Conservation (phyloP, 495 filamentous ascomycete genomes). For the Hypoxylon perforatum region DNA sequence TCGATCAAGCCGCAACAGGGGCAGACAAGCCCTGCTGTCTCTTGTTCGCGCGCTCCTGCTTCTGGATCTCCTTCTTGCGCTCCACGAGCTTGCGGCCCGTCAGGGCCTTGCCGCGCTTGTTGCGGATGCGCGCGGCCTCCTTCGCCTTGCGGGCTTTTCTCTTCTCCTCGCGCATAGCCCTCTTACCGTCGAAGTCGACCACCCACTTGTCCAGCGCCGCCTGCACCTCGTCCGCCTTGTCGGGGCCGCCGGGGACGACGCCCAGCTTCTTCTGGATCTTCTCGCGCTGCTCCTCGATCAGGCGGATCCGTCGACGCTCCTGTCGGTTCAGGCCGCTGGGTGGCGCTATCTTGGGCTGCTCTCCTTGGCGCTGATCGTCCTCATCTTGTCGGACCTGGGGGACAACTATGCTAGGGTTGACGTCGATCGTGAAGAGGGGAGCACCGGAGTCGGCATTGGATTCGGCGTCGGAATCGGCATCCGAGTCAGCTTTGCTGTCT, state of each 20-base stretch:
- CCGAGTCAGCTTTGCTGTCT: not conserved
- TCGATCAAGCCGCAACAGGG: not conserved
- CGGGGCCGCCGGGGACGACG: slow-evolving; percentile 15
- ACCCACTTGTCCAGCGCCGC: slow-evolving; percentile 30
- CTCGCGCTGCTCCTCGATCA: slow-evolving; percentile 41
- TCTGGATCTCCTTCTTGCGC: slow-evolving; percentile 9
- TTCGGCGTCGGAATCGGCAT: slow-evolving; percentile 6
- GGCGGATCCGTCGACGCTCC: slow-evolving; percentile 38
- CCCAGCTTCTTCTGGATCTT: slow-evolving; percentile 32
- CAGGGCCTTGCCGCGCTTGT: slow-evolving; percentile 27
- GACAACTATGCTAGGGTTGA: slow-evolving; percentile 32
- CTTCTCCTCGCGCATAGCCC: slow-evolving; percentile 14
- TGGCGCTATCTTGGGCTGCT: too few species aligned
- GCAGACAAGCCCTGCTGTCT: slow-evolving; percentile 6
- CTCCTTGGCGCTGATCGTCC: not conserved
- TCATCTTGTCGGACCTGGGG: slow-evolving; percentile 3
- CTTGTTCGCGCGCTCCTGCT: slow-evolving; percentile 24
- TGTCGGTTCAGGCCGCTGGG: slow-evolving; percentile 32
- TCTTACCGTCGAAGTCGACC: slow-evolving; percentile 8
- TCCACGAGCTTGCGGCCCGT: slow-evolving; percentile 26
- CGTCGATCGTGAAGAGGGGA: slow-evolving; percentile 38
- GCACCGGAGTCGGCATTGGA: slow-evolving; percentile 9
- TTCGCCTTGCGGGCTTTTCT: slow-evolving; percentile 20
- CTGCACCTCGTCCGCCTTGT: slow-evolving; percentile 36
- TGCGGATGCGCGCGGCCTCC: slow-evolving; percentile 1